These are phyloP conservation scores for Nothophytophthora sp. DNA, from an alignment of 352 stramenopile species.

Conservation along the genomic window DNA sequence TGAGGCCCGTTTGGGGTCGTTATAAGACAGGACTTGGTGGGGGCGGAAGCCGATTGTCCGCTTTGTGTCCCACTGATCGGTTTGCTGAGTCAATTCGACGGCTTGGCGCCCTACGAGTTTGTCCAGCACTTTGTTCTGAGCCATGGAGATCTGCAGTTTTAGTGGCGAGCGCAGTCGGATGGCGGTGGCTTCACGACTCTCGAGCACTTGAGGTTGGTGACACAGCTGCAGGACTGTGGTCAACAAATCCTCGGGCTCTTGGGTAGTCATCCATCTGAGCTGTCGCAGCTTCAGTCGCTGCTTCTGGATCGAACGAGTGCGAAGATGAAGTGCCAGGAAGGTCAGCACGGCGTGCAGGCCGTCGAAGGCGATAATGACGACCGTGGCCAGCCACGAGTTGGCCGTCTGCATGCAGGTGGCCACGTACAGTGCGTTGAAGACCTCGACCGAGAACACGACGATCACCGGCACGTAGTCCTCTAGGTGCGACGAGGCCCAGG, in stretches of 20 bases:
- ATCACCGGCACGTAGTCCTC: constrained; percentile 29
- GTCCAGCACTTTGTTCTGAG: no score
- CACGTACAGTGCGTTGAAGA: constrained; percentile 34
- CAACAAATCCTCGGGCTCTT: background rate
- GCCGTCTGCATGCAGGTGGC: constrained; percentile 26
- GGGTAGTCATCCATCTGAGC: background rate
- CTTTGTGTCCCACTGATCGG: no score
- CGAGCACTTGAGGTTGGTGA: constrained; percentile 1
- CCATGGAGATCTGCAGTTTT: no score
- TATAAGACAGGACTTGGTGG: no score
- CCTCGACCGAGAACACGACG: constrained; percentile 33
- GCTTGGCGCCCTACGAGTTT: constrained; percentile 10
- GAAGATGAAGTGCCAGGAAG: constrained; percentile 3
- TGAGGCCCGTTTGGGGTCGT: no score
- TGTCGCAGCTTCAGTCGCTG: background rate
- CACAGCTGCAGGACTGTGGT: constrained; percentile 1
- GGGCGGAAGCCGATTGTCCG: no score
- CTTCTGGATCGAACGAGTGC: constrained; percentile 2
- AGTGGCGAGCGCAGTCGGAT: constrained; percentile 13
- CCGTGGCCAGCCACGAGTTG: constrained; percentile 17
- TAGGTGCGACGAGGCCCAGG: constrained; percentile 10
- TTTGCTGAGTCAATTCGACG: no score
- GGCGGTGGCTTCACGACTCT: constrained; percentile 3
- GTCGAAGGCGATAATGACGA: constrained; percentile 20
- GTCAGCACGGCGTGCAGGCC: constrained; percentile 8